Percentiles rank a stretch among this genome's conserved stretches.
These are phyloP conservation scores for Suillus ampliporus DNA, from an alignment of 768 basidiomycete genomes.

Conservation along the genomic window DNA sequence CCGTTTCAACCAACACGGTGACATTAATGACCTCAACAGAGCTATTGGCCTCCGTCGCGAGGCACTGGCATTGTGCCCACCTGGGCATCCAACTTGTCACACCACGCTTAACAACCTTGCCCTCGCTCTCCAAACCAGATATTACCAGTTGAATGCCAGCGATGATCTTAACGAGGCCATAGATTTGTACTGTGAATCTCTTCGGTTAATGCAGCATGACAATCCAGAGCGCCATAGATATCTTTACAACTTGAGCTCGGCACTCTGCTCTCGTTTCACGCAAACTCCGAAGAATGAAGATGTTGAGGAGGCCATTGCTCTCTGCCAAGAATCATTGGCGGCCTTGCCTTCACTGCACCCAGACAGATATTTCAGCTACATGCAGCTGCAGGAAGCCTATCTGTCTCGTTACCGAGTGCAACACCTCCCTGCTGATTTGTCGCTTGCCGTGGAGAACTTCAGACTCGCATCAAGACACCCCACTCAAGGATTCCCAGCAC, in stretches of 20 bases:
- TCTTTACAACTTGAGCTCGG: conserved; percentile 18
- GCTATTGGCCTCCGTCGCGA: conserved; percentile 11
- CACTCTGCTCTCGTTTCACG: conserved; percentile 23
- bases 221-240: conserved; percentile 8
- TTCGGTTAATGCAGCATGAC: conserved; percentile 12
- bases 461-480: conserved; percentile 24
- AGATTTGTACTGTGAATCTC: conserved; percentile 16
- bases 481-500: neutral
- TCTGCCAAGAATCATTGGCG: conserved; percentile 12
- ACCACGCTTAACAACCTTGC: conserved; percentile 21
- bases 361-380: neutral
- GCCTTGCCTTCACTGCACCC: neutral
- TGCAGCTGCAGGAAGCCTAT: conserved; percentile 16
- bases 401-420: conserved; percentile 31
- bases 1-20: conserved; percentile 20
- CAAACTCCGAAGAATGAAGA: conserved; percentile 14
- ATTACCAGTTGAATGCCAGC: conserved; percentile 11
- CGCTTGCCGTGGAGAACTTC: conserved; percentile 21
- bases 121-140: conserved; percentile 14
- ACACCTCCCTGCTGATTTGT: conserved; percentile 21
- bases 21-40: conserved; percentile 20
- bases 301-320: conserved; percentile 26
- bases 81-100: conserved; percentile 11
- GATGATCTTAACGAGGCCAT: conserved; percentile 27
- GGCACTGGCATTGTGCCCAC: conserved; percentile 13